Evolutionary conservation across 345 rosid genomes (phyloP), one percentile per base, ranked within the genome.

Genomic region (Pistacia atlantica): DNA sequence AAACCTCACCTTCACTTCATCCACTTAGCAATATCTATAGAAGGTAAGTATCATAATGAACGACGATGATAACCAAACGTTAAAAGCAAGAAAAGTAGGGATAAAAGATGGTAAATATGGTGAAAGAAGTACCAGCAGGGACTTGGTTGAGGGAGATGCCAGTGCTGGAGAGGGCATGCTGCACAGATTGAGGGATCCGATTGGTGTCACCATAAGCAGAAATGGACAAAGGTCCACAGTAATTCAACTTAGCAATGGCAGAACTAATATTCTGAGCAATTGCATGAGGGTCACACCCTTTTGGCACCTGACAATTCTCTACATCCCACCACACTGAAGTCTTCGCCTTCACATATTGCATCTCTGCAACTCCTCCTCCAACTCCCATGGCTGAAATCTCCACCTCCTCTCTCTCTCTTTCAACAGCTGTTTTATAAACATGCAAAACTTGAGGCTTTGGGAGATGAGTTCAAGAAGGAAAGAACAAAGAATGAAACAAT

Each of bases 281-380:
- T 9, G 88, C 88, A 68, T 91, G 93, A 20, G 94, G 80, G 54
- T 91, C 89, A 11, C 89, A 83, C 4, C 86, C 87, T 60, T 82
- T 89, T 0, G 98, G 97, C 1, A 93, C 97, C 42, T 83, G 93
- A 57, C 97, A 93, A 68, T 91, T 93, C 86, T 91, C 98, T 37
- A 90, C 90, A 79, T 93, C 98, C 98, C 97, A 93, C 94, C 97
- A 93, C 6, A 90, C 95, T 48, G 98, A 90, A 8, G 86, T 91
- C 87, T 90, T 93, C 8, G 93, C 92, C 58, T 42, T 56, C 48
- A 74, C 87, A 77, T 93, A 93, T 86, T 93, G 91, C 48, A 80
- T 22, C 86, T 87, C 93, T 67, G 89, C 89, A 18, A 42, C 8
- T 42, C 28, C 62, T 18, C 22, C 28, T 18, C 62, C 31, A 58